These are phyloP conservation scores for Phaffia tasmanica DNA, from an alignment of 768 basidiomycete species.

Conservation along the genomic window DNA sequence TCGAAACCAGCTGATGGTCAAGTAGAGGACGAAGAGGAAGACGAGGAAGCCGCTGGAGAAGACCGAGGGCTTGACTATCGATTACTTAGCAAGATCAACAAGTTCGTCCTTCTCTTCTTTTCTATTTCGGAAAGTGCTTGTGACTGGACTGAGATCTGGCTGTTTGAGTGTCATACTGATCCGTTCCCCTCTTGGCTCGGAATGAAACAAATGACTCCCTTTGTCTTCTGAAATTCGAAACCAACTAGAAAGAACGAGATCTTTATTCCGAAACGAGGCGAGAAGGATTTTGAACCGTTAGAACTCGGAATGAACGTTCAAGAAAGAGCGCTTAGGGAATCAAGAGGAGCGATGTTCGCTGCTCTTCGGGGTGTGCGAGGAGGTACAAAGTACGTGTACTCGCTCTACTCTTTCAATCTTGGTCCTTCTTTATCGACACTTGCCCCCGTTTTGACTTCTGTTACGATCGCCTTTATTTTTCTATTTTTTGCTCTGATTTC, in stretches of 20 bases:
- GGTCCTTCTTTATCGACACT: slow-evolving; percentile 44
- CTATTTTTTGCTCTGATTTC: background rate
- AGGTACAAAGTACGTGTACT: slow-evolving; percentile 55
- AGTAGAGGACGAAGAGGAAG: slow-evolving; percentile 16
- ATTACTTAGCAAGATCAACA: slow-evolving; percentile 8
- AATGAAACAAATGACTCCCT: background rate
- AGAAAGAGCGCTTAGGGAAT: slow-evolving; percentile 63
- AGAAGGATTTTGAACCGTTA: slow-evolving; percentile 90
- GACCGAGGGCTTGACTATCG: slow-evolving; percentile 24
- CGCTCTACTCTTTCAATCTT: background rate
- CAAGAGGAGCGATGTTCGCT: slow-evolving; percentile 76
- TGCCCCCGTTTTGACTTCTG: slow-evolving; percentile 48
- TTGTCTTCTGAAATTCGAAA: background rate
- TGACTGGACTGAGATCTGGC: background rate
- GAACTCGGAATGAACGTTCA: slow-evolving; percentile 47
- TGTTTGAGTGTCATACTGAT: background rate
- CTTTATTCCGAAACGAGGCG: slow-evolving; percentile 86
- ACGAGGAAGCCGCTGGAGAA: slow-evolving; percentile 22
- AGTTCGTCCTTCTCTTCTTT: background rate
- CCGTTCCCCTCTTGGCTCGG: background rate
- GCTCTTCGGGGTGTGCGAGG: slow-evolving; percentile 62
- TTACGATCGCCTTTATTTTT: background rate
- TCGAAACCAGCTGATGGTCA: background rate
- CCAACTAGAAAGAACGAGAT: slow-evolving; percentile 27
- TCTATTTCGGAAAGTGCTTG: background rate